phyloP scores from a whole-genome alignment of 805 yeast genomes.

The Candida hispaniensis region DNA sequence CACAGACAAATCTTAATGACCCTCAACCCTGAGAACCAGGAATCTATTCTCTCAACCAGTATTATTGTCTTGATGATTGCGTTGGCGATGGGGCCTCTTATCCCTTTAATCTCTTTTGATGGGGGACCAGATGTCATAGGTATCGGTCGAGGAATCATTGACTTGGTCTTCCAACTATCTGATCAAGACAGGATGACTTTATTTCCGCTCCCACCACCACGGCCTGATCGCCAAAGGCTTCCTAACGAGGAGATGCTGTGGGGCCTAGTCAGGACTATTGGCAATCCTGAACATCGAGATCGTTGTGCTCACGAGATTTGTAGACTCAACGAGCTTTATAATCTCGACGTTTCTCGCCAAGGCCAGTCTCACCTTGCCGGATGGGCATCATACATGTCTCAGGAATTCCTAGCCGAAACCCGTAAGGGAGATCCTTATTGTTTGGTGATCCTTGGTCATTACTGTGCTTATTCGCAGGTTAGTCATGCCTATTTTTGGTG shows the following conservation, averaged over 20 bases:
- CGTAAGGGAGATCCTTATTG: constrained; percentile 13
- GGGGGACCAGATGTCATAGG: constrained; percentile 15
- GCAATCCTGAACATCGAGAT: constrained; percentile 7
- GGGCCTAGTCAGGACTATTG: constrained; percentile 9
- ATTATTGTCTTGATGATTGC: constrained; percentile 14
- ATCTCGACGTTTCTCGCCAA: constrained; percentile 9
- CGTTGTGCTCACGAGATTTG: constrained; percentile 10
- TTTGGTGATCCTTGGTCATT: constrained; percentile 10
- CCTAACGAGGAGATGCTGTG: constrained; percentile 9
- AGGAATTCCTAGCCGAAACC: constrained; percentile 4
- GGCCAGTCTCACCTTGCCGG: constrained; percentile 15
- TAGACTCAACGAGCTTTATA: constrained; percentile 10
- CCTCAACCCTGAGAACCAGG: constrained; percentile 12
- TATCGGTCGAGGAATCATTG: constrained; percentile 12
- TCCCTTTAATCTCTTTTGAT: constrained; percentile 9
- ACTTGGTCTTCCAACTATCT: constrained; percentile 13
- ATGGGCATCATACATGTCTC: constrained; percentile 13
- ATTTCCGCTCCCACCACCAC: constrained; percentile 10
- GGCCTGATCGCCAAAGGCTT: constrained; percentile 1
- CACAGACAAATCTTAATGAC: constrained; percentile 9
- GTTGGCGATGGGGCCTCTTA: constrained; percentile 10
- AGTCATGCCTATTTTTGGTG: constrained; percentile 10
- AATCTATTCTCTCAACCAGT: constrained; percentile 9
- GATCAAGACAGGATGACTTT: constrained; percentile 13
- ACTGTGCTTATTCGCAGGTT: constrained; percentile 12